Evolutionary conservation across 164 flowering plant species (phyloP).

Genomic region (Macadamia tetraphylla): DNA sequence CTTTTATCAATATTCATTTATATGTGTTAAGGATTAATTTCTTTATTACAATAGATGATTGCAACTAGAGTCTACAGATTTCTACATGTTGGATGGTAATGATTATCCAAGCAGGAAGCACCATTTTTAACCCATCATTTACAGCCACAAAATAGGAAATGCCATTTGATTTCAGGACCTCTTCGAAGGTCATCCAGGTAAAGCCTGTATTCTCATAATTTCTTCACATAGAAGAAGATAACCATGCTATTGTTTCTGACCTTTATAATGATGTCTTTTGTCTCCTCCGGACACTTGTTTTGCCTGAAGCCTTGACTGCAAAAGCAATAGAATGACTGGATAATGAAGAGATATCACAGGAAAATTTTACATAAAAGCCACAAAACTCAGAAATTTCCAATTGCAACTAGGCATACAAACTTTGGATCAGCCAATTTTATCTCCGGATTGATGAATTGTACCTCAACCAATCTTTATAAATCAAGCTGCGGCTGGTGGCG

Average conservation of each 20-base stretch:
- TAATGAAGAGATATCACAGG: background rate
- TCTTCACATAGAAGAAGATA: background rate
- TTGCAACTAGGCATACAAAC: background rate
- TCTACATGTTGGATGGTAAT: background rate
- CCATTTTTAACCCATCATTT: too few relatives aligned
- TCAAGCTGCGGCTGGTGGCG: too few relatives aligned
- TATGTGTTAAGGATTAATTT: background rate
- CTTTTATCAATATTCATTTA: background rate
- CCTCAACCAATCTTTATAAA: too few relatives aligned
- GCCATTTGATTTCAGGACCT: background rate
- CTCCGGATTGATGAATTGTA: too few relatives aligned
- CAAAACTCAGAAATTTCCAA: background rate
- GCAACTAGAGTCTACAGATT: background rate
- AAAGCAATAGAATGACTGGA: constrained; percentile 11
- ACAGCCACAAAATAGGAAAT: background rate
- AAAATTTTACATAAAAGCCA: background rate
- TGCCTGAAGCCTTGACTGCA: constrained; percentile 95
- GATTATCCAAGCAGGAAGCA: background rate
- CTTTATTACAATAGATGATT: background rate
- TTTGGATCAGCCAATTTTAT: background rate
- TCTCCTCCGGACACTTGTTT: constrained; percentile 66
- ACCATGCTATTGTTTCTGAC: constrained; percentile 24
- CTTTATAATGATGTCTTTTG: constrained; percentile 72
- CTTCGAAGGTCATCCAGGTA: background rate
- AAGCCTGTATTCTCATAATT: too few relatives aligned